Conservation (phyloP, 495 filamentous ascomycete genomes). For the Neurospora pannonica region DNA sequence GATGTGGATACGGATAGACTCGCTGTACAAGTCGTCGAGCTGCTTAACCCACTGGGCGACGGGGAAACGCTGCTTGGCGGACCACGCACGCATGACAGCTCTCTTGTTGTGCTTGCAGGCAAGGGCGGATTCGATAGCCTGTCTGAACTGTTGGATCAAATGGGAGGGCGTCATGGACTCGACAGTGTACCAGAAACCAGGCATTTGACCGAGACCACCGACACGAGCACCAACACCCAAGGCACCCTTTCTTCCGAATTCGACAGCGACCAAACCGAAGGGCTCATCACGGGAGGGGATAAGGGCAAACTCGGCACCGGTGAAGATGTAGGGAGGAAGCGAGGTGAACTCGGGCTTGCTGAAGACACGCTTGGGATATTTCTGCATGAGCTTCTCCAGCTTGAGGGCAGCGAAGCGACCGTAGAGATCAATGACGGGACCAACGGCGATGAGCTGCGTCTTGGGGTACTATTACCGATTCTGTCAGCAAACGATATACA, state of each 20-base stretch:
- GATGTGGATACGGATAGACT: slow-evolving; percentile 30
- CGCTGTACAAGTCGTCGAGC: slow-evolving; percentile 51
- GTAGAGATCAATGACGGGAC: slow-evolving; percentile 70
- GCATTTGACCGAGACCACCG: slow-evolving; percentile 68
- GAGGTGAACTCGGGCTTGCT: slow-evolving; percentile 71
- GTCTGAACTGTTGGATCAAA: slow-evolving; percentile 61
- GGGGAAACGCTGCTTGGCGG: slow-evolving; percentile 70
- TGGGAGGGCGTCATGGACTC: slow-evolving; percentile 64
- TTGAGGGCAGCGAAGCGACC: slow-evolving; percentile 71
- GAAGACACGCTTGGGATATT: slow-evolving; percentile 68
- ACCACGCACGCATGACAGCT: slow-evolving; percentile 63
- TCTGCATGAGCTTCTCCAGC: slow-evolving; percentile 59
- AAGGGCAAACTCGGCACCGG: slow-evolving; percentile 68
- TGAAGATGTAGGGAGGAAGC: slow-evolving; percentile 67
- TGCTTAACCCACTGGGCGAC: slow-evolving; percentile 60
- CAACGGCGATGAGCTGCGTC: slow-evolving; percentile 61
- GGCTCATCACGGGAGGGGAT: slow-evolving; percentile 75
- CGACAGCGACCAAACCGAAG: slow-evolving; percentile 73
- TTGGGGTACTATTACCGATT: slow-evolving; percentile 33
- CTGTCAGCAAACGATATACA: background rate
- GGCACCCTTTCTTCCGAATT: slow-evolving; percentile 71
- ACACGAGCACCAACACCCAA: slow-evolving; percentile 62
- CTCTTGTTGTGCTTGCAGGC: slow-evolving; percentile 46
- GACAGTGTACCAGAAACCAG: slow-evolving; percentile 65
- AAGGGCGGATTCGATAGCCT: slow-evolving; percentile 57